Base-by-base conservation (phyloP, 2,329 filamentous ascomycete genomes). In the Orbilia quercus region DNA sequence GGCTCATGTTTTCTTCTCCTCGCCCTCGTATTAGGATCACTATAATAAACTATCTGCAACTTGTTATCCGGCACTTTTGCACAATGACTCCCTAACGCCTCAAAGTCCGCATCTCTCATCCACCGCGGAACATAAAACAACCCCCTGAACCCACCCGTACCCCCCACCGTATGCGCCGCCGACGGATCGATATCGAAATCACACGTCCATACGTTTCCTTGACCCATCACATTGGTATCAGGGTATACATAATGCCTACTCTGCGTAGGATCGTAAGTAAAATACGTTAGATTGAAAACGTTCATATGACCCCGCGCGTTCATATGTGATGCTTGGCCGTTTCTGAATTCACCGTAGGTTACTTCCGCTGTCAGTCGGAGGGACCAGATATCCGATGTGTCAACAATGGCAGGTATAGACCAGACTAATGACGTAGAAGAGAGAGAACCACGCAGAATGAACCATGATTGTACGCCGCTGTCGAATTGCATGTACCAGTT, bases 401-500 rank as follows among this genome's bases (percentile, higher is more conserved):
- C 11, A 34, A 11, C 6, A 2, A 36, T 7, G 4, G 28, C 25
- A 2, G 48, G 28, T 36, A 34, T 18, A 4, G 28, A 53, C 48
- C 48, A 53, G 18, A 53, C 48, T 6, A 53, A 22, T 36, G 48
- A 53, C 2, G 25, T n/a, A 20, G 14, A 9, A 12, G 48, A n/a
- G 22, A 36, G 22, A n/a, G 48, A 2, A 16, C 48, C 48, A 2
- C 28, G 48, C 48, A 53, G 20, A 3, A 53, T 18, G 16, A 36
- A 53, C 48, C 48, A 53, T 12, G 48, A 36, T 20, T 12, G 7
- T 1, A 16, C n/a, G 1, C 11, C 38, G 1, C 25, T 34, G 12
- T 53, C 25, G 48, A 36, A 53, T 23, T 18, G 1, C 14, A 53
- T 34, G 7, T 53, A 53, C 48, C 48, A 36, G 22, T 53, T 53